Conservation (phyloP, 1,284 basidiomycete species). For the Pseudozyma tsukubaensis region DNA sequence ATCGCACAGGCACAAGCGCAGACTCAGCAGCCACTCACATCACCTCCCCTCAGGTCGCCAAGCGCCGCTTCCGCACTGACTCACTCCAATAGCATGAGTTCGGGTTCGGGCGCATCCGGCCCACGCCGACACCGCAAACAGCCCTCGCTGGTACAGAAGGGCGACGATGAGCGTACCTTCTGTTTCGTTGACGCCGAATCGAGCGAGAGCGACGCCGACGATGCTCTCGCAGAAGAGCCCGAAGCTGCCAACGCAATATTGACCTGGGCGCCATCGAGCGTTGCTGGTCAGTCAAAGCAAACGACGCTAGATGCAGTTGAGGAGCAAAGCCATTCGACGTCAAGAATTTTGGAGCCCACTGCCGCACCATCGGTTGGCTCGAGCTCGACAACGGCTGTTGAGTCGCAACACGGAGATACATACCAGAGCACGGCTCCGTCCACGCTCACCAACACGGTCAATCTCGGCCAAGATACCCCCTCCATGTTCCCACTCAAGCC, state of each 20-base stretch:
- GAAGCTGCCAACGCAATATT: constrained; percentile 1
- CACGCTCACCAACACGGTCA: constrained; percentile 1
- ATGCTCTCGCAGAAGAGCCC: constrained; percentile 5
- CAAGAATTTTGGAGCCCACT: too few species aligned
- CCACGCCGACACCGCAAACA: constrained; percentile 14
- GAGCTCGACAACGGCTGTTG: too few species aligned
- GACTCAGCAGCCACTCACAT: too few species aligned
- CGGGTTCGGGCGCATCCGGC: background rate
- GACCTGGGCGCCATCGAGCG: background rate
- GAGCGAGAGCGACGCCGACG: constrained; percentile 22
- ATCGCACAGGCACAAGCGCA: constrained; percentile 9
- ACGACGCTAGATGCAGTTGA: constrained; percentile 10
- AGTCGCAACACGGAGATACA: background rate
- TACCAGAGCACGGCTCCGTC: background rate
- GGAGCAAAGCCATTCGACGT: too few species aligned
- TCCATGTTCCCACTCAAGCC: constrained; percentile 9
- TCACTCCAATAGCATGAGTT: constrained; percentile 21
- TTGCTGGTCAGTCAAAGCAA: background rate
- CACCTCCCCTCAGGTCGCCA: constrained; percentile 3
- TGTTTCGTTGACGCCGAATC: constrained; percentile 27
- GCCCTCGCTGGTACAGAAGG: constrained; percentile 35
- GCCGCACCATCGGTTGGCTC: too few species aligned
- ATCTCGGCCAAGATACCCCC: constrained; percentile 17
- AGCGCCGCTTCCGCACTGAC: background rate
- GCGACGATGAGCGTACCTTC: constrained; percentile 39